These are phyloP conservation scores for Penicillium goetzii DNA, from an alignment of 495 filamentous ascomycete species.

Conservation along the genomic window DNA sequence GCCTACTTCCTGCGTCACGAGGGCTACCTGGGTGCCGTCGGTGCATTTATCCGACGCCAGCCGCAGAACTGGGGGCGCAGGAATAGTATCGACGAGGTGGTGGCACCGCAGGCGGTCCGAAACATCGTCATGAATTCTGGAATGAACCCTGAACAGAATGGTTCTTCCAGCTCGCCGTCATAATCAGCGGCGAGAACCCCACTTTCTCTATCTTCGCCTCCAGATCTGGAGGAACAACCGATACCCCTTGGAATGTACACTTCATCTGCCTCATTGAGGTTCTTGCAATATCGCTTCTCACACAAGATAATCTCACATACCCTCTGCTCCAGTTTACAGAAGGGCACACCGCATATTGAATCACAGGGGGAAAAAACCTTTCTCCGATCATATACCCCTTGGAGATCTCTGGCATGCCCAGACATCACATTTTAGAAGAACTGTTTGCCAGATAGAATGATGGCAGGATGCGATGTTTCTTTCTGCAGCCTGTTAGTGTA, in stretches of 20 bases:
- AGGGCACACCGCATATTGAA: not conserved
- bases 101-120: slow-evolving; percentile 37
- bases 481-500: slow-evolving; percentile 4
- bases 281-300: not conserved
- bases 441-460: slow-evolving; percentile 18
- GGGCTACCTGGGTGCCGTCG: slow-evolving; percentile 94
- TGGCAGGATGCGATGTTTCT: not conserved
- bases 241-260: slow-evolving; percentile 8
- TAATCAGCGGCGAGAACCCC: not conserved
- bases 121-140: slow-evolving; percentile 28
- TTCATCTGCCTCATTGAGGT: not conserved
- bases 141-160: slow-evolving; percentile 24
- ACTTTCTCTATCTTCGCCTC: not conserved
- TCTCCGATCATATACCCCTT: slow-evolving; percentile 8
- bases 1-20: slow-evolving; percentile 96
- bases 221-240: not conserved
- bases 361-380: not conserved
- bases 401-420: not conserved
- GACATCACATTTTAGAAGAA: slow-evolving; percentile 7
- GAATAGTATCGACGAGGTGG: slow-evolving; percentile 64
- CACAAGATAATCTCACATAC: not conserved
- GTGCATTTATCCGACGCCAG: slow-evolving; percentile 89
- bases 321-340: slow-evolving; percentile 12
- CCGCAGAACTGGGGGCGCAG: slow-evolving; percentile 90
- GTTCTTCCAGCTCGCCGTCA: slow-evolving; percentile 20